Percentiles rank a stretch among this genome's conserved stretches.
Conservation (phyloP, 768 basidiomycete genomes). For the Leucocoprinus birnbaumii region DNA sequence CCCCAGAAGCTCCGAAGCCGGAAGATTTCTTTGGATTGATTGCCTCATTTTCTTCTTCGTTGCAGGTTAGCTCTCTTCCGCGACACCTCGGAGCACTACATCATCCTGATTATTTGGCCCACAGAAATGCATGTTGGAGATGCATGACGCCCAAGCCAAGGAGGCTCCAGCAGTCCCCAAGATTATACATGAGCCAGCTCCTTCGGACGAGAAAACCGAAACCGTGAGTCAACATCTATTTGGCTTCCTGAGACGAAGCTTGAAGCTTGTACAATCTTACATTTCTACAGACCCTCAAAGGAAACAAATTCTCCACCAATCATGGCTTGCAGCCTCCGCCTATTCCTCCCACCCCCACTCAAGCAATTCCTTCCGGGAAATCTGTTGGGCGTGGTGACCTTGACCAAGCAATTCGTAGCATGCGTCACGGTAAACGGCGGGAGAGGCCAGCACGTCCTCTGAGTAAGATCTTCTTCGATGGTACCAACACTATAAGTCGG, state of each 20-base stretch:
- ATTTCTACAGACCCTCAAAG: conserved; percentile 41
- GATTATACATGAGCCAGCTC: conserved; percentile 20
- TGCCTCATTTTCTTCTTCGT: conserved; percentile 67
- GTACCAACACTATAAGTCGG: conserved; percentile 26
- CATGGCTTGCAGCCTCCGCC: conserved; percentile 19
- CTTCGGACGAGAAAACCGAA: conserved; percentile 20
- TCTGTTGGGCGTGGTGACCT: conserved; percentile 77
- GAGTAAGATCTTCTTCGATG: conserved; percentile 83
- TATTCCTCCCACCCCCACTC: conserved; percentile 29
- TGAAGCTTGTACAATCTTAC: not conserved
- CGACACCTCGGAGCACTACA: not conserved
- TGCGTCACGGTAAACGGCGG: conserved; percentile 64
- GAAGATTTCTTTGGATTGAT: conserved; percentile 83
- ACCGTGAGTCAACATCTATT: conserved; percentile 11
- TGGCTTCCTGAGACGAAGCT: conserved; percentile 10
- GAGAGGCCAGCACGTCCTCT: conserved; percentile 50
- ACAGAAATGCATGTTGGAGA: conserved; percentile 71
- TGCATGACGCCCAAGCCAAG: conserved; percentile 49
- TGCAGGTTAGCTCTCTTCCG: conserved; percentile 47
- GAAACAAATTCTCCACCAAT: conserved; percentile 18
- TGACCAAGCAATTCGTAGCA: conserved; percentile 81
- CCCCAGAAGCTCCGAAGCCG: conserved; percentile 62
- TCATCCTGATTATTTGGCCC: conserved; percentile 4
- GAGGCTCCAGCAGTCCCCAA: conserved; percentile 20
- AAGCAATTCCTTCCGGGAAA: conserved; percentile 38